Percentiles rank a stretch among this genome's conserved stretches.
phyloP scores from a whole-genome alignment of 345 rosid species.

The Microcos paniculata region DNA sequence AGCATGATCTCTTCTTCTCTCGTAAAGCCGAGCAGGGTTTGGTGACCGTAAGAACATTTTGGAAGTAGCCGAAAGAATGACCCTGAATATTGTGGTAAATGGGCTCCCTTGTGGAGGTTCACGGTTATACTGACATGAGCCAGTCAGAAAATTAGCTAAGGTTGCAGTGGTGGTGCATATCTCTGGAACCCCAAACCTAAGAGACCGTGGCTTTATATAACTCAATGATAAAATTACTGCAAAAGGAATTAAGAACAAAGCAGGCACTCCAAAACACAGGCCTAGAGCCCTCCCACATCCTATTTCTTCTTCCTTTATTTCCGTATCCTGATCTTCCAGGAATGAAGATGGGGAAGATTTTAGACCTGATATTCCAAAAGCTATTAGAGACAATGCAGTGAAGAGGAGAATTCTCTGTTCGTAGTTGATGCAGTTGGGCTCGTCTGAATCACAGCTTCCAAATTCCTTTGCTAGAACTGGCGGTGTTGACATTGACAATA shows the following conservation, averaged over 20 bases:
- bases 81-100: constrained; percentile 32
- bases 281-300: neutral
- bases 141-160: constrained; percentile 30
- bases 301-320: neutral
- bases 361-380: constrained; percentile 20
- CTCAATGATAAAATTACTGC: constrained; percentile 6
- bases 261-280: neutral
- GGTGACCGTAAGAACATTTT: constrained; percentile 20
- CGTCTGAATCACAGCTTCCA: constrained; percentile 15
- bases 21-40: constrained; percentile 23
- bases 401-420: constrained; percentile 22
- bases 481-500: constrained; percentile 23
- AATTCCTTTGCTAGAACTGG: constrained; percentile 2
- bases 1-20: neutral
- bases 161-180: constrained; percentile 32
- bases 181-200: constrained; percentile 39
- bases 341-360: constrained; percentile 1
- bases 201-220: constrained; percentile 33
- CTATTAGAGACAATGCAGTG: constrained; percentile 17
- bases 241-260: neutral
- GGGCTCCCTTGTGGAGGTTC: constrained; percentile 31
- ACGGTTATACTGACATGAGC: constrained; percentile 21
- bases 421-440: constrained; percentile 17
- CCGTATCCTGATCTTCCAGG: neutral
- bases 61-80: constrained; percentile 32